Percentiles rank a stretch among this genome's conserved stretches.
Conservation (phyloP, 495 filamentous ascomycete species). For the Daldinia loculata region DNA sequence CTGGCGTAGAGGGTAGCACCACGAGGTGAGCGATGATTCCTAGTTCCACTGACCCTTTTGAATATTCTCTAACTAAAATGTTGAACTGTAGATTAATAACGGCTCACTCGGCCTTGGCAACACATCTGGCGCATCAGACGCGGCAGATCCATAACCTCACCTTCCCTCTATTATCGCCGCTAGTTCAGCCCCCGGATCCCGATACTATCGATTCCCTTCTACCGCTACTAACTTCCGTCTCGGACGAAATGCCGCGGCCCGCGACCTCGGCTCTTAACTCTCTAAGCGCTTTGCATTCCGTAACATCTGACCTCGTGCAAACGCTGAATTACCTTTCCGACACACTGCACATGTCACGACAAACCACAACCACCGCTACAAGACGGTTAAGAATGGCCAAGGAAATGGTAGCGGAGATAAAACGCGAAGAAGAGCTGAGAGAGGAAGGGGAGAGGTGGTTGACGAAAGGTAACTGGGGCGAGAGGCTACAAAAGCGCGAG, state of each 20-base stretch:
- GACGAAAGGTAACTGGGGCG: conserved; percentile 80
- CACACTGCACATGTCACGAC: conserved; percentile 91
- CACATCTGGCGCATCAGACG: conserved; percentile 85
- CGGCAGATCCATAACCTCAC: conserved; percentile 81
- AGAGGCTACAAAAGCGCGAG: conserved; percentile 74
- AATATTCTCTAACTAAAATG: conserved; percentile 26
- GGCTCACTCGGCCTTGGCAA: conserved; percentile 83
- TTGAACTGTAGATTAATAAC: conserved; percentile 74
- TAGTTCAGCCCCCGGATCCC: conserved; percentile 59
- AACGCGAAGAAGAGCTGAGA: conserved; percentile 78
- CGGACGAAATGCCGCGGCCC: conserved; percentile 65
- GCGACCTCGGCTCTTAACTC: conserved; percentile 64
- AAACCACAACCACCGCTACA: conserved; percentile 80
- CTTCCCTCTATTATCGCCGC: conserved; percentile 73
- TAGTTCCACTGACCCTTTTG: conserved; percentile 5
- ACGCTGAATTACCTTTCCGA: conserved; percentile 88
- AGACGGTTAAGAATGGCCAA: conserved; percentile 77
- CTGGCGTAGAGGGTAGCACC: conserved; percentile 78
- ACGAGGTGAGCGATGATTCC: conserved; percentile 66
- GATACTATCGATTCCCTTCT: conserved; percentile 73
- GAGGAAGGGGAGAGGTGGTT: conserved; percentile 86
- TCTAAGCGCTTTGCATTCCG: conserved; percentile 66
- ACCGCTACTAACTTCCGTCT: conserved; percentile 65
- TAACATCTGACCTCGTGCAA: conserved; percentile 78
- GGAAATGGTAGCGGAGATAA: conserved; percentile 83